Conservation (phyloP, 2,329 filamentous ascomycete species). For the Dactylonectria estremocensis region DNA sequence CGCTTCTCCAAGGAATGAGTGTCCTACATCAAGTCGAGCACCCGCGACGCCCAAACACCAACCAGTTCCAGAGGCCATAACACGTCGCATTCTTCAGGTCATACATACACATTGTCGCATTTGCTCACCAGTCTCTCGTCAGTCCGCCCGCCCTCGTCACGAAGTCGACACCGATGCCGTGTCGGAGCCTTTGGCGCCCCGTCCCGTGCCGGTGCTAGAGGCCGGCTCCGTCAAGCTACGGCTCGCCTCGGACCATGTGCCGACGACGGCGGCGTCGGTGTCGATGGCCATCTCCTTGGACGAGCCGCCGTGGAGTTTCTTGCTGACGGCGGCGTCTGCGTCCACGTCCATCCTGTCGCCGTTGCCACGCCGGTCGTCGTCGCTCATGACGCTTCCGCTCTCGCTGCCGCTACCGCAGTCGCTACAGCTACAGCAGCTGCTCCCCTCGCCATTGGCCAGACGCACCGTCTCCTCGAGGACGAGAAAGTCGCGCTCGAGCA, state of each 20-base stretch:
- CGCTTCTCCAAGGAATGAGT: slow-evolving; percentile 7
- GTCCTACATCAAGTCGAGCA: slow-evolving; percentile 5
- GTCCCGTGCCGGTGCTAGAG: slow-evolving; percentile 54
- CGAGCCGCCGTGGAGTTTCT: slow-evolving; percentile 24
- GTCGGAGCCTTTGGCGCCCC: slow-evolving; percentile 55
- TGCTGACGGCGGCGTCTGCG: slow-evolving; percentile 29
- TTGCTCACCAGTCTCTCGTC: slow-evolving; percentile 2
- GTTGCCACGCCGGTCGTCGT: slow-evolving; percentile 29
- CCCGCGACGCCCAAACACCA: slow-evolving; percentile 9
- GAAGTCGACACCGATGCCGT: slow-evolving; percentile 56
- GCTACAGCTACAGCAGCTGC: slow-evolving; percentile 57
- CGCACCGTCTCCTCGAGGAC: slow-evolving; percentile 76
- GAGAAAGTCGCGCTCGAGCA: slow-evolving; percentile 78
- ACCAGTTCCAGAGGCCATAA: slow-evolving; percentile 1
- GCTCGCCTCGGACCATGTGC: slow-evolving; percentile 56
- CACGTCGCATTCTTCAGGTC: slow-evolving; percentile 17
- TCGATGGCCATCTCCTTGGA: slow-evolving; percentile 45
- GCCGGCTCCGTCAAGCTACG: slow-evolving; percentile 56
- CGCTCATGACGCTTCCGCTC: slow-evolving; percentile 34
- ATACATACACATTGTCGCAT: slow-evolving; percentile 1
- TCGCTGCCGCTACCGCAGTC: slow-evolving; percentile 52
- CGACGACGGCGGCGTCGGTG: slow-evolving; percentile 38
- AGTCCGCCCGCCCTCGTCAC: slow-evolving; percentile 30
- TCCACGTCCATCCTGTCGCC: slow-evolving; percentile 40
- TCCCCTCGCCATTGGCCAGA: slow-evolving; percentile 61